A percentile compares a stretch with the other conserved stretches of the same genome.
Evolutionary conservation across 2,329 filamentous ascomycete species (phyloP).

Genomic region (Cylindrodendrum hubeiense): DNA sequence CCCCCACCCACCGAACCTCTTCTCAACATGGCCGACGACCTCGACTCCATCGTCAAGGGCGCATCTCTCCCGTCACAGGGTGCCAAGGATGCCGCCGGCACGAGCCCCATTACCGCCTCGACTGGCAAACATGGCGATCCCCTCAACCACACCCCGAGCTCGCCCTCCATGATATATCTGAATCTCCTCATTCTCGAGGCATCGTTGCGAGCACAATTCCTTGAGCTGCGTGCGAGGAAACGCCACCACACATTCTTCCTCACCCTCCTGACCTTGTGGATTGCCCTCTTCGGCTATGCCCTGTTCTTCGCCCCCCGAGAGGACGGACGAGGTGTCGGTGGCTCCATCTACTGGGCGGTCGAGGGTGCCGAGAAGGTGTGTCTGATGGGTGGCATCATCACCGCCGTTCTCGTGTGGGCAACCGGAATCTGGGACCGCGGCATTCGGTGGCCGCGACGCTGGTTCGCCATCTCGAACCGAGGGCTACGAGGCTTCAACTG

Average conservation of each 20-base stretch:
- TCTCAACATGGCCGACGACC: conserved; percentile 69
- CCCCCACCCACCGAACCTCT: neutral
- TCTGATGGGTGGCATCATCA: conserved; percentile 91
- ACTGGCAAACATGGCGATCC: conserved; percentile 72
- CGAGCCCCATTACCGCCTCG: conserved; percentile 58
- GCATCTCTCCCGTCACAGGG: conserved; percentile 75
- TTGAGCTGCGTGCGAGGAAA: conserved; percentile 87
- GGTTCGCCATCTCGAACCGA: conserved; percentile 90
- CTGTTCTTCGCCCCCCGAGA: conserved; percentile 96
- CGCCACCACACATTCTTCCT: conserved; percentile 96
- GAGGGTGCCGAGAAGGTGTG: conserved; percentile 92
- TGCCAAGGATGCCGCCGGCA: conserved; percentile 54
- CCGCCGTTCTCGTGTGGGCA: conserved; percentile 88
- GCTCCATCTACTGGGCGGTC: conserved; percentile 95
- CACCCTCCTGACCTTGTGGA: conserved; percentile 83
- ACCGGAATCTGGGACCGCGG: conserved; percentile 98
- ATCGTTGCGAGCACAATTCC: conserved; percentile 91
- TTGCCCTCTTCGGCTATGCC: conserved; percentile 86
- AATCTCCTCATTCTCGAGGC: conserved; percentile 98
- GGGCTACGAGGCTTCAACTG: conserved; percentile 94
- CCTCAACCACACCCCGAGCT: conserved; percentile 85
- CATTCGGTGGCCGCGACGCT: conserved; percentile 91
- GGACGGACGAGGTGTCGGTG: conserved; percentile 90
- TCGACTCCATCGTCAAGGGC: conserved; percentile 95
- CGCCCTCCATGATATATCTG: conserved; percentile 95